Evolutionary conservation across 2,329 filamentous ascomycete genomes (phyloP).

Genomic region (Cytospora leucostoma): DNA sequence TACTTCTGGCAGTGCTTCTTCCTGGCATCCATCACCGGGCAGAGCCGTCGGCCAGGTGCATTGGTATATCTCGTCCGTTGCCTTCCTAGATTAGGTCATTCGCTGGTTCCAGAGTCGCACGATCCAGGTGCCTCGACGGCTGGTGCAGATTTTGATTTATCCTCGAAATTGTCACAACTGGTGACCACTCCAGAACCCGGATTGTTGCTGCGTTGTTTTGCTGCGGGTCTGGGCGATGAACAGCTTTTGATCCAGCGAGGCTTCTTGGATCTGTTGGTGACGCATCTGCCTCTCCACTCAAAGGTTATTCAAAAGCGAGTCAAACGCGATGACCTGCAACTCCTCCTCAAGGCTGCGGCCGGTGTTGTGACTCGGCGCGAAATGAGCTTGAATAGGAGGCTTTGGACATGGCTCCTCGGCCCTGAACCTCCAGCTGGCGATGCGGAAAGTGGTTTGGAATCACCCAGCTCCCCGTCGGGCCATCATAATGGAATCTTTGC

Average conservation of each 20-base stretch:
- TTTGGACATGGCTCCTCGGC: slow-evolving; percentile 97
- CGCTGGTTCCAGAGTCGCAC: slow-evolving; percentile 38
- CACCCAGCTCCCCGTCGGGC: slow-evolving; percentile 45
- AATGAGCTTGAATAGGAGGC: slow-evolving; percentile 90
- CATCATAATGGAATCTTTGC: slow-evolving; percentile 49
- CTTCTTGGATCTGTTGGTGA: slow-evolving; percentile 89
- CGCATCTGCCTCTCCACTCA: slow-evolving; percentile 83
- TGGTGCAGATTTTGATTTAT: slow-evolving; percentile 47
- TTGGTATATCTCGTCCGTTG: slow-evolving; percentile 81
- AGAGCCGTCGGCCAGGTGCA: slow-evolving; percentile 80
- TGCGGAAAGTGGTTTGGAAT: slow-evolving; percentile 49
- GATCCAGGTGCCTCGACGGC: slow-evolving; percentile 36
- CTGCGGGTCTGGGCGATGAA: slow-evolving; percentile 82
- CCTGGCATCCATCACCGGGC: slow-evolving; percentile 85
- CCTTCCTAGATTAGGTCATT: slow-evolving; percentile 69
- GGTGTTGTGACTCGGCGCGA: slow-evolving; percentile 86
- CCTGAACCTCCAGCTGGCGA: slow-evolving; percentile 62
- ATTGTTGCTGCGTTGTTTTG: slow-evolving; percentile 85
- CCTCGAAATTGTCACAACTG: slow-evolving; percentile 60
- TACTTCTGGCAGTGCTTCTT: slow-evolving; percentile 99
- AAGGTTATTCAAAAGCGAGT: slow-evolving; percentile 75
- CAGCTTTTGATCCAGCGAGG: slow-evolving; percentile 92
- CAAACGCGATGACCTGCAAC: slow-evolving; percentile 73
- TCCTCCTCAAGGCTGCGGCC: slow-evolving; percentile 79
- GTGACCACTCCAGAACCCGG: slow-evolving; percentile 89